Base-by-base conservation (phyloP, 1,284 basidiomycete species). In the Naganishia sp. region DNA sequence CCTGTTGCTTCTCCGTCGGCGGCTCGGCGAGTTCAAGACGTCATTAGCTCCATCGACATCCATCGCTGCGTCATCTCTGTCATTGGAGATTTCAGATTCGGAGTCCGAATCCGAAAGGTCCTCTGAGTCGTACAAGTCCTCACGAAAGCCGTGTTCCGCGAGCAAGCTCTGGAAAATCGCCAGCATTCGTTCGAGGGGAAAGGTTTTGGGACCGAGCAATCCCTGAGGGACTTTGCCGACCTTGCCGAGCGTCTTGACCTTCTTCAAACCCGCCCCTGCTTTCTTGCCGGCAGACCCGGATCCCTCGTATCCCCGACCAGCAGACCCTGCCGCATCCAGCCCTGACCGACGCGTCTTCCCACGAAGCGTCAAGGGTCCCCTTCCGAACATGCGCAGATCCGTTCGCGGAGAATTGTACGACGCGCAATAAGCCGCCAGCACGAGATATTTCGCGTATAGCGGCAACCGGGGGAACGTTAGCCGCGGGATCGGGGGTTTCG, bases 321-420 rank as follows among this genome's bases (percentile, higher is more conserved):
- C 79, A 71, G 74, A 80, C 28, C 75, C 81, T 67, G 65, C 79
- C 69, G 76, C 73, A 76, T 7, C 82, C 81, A 6, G 80, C 80
- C 67, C 86, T 80, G 67, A 83, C 87, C 69, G 87, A 85, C 58
- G 65, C 32, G 72, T 88, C 88, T 55, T 55, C 13, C 52, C 57
- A 17, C 58, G 58, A 9, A 47, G 31, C 39, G 66, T 86, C 39
- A 85, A 73, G 0, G 87, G 86, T 15, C 88, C 76, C 39, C 81
- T 69, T 6, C 89, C 88, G 76, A 94, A 92, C 83, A 94, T 88
- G 35, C 88, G 82, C 69, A 91, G 65, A 76, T 96, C 94, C 6
- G 86, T 87, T 72, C 87, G 89, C 0, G 87, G 77, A 0, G 93
- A 92, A 75, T 96, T 96, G 66, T 89, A 90, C 52, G 89, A 91